Base-by-base conservation (phyloP, 2,329 filamentous ascomycete species). In the Arthroderma sp. region DNA sequence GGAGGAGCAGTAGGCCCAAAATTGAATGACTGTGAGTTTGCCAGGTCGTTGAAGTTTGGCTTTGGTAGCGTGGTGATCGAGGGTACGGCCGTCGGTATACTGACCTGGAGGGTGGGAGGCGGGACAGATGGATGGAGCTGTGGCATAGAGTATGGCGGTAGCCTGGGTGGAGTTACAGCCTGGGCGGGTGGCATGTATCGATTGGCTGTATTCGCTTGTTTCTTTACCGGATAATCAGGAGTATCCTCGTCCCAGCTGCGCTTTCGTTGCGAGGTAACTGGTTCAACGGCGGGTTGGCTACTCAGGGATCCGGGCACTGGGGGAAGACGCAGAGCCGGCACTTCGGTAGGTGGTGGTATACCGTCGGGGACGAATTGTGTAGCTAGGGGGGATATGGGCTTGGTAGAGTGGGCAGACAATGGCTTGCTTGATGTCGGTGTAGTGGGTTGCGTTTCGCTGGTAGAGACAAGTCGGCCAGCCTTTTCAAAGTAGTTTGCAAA, bases 401-500 rank as follows among this genome's bases (percentile, higher is more conserved):
- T 60, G 57, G 58, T 58, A 46, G 58, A 56, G 50, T 54, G 53
- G 50, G 50, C 66, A 36, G 65, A 61, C 15, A 22, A 22, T 22
- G 15, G 2, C 15, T 22, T 22, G 15, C 15, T 22, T 1, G 15
- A 22, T 22, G 54, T 53, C 5, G 61, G 54, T 9, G 55, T 55
- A 37, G 45, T 42, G 36, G 49, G 49, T 29, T 43, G 61, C 42
- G 59, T 63, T 37, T 59, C 8, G 53, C 52, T 32, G 58, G 57
- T 60, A 48, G 70, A 58, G 34, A 67, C 54, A 38, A 68, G 57
- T 43, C 66, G 65, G 10, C 73, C 74, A 29, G 85, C 83, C 47
- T 75, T 75, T 53, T 88, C 80, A 65, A 86, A 87, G 65, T 87
- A 95, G 43, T 81, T 78, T 52, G 81, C 80, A 59, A 95, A 95